Percentiles rank a stretch among this genome's conserved stretches.
phyloP scores from a whole-genome alignment of 257 asterid species.

The Anisodus tanguticus region DNA sequence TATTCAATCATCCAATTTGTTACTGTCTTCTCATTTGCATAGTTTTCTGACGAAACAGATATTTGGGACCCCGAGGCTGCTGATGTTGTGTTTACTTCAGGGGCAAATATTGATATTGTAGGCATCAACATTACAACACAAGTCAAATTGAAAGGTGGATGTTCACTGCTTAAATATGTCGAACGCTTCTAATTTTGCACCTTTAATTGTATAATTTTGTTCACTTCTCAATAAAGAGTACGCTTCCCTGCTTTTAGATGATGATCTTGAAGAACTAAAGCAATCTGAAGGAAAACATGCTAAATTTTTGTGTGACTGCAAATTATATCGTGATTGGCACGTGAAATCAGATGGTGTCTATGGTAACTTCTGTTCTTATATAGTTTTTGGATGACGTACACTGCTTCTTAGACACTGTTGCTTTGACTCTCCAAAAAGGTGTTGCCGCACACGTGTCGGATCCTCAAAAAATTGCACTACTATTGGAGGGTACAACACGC shows the following conservation, averaged over 20 bases:
- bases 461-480: too few relatives aligned
- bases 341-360: slow-evolving; percentile 91
- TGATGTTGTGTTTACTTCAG: slow-evolving; percentile 88
- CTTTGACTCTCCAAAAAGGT: too few relatives aligned
- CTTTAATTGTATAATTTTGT: slow-evolving; percentile 17
- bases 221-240: neutral
- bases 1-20: neutral
- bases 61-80: slow-evolving; percentile 99
- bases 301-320: slow-evolving; percentile 68
- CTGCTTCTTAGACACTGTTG: neutral
- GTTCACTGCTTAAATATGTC: neutral
- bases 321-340: slow-evolving; percentile 97
- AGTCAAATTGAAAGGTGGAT: slow-evolving; percentile 79
- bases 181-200: neutral
- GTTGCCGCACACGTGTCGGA: too few relatives aligned
- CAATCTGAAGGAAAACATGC: slow-evolving; percentile 79
- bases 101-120: slow-evolving; percentile 80
- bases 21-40: neutral
- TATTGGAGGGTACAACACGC: too few relatives aligned
- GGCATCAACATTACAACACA: slow-evolving; percentile 96
- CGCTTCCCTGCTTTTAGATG: slow-evolving; percentile 49
- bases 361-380: slow-evolving; percentile 50
- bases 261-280: slow-evolving; percentile 68
- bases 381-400: neutral
- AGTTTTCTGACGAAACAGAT: slow-evolving; percentile 55